Conservation (phyloP, 192 early-diverging fungal genomes). For the Rhizophlyctis rosea region DNA sequence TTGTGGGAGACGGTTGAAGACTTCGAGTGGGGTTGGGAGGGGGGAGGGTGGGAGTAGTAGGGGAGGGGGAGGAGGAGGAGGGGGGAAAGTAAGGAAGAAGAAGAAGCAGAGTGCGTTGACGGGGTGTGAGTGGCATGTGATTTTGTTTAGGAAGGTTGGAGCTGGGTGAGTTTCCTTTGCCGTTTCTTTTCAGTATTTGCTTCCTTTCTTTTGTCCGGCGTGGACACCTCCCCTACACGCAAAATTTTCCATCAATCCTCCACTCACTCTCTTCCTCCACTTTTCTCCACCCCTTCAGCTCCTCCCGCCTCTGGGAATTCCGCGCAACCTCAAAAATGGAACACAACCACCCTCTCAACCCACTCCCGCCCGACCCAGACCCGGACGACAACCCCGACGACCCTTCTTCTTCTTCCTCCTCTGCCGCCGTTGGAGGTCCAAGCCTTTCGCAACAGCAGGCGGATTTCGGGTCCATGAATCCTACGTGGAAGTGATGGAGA, state of each 20-base stretch:
- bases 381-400: no score
- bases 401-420: no score
- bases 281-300: no score
- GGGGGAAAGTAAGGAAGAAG: conserved; percentile 26
- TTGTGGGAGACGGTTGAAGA: conserved; percentile 26
- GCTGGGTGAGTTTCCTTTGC: conserved; percentile 10
- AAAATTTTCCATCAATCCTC: no score
- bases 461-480: no score
- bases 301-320: conserved; percentile 28
- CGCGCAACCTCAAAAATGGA: conserved; percentile 33
- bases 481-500: no score
- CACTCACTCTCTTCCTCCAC: no score
- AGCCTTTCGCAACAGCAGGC: no score
- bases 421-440: no score
- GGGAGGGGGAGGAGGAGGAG: conserved; percentile 17
- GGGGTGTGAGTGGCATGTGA: conserved; percentile 36
- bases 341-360: conserved; percentile 27
- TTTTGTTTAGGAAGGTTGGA: conserved; percentile 24
- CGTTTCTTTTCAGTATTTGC: not conserved
- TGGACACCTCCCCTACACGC: no score
- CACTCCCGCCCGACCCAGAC: no score
- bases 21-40: conserved; percentile 1
- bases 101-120: conserved; percentile 38
- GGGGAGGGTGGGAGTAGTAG: conserved; percentile 21
- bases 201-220: no score